Conservation (phyloP, 129 eudicot genomes). For the carrot (Daucus carota) region DNA sequence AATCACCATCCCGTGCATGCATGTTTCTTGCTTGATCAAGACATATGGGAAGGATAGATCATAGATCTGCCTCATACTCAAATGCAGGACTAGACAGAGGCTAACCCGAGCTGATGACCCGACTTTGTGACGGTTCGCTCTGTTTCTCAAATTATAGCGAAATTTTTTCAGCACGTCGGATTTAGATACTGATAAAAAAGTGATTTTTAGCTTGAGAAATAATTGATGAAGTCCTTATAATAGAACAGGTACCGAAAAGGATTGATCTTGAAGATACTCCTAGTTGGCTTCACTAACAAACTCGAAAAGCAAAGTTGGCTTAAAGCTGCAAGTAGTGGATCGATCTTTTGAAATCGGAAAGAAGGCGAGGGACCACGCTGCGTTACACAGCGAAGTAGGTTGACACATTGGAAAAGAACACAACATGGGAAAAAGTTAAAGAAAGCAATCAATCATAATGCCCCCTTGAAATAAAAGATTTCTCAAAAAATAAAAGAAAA, state of each 20-base stretch:
- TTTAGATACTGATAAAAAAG: too few species aligned
- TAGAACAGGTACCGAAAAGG: not conserved
- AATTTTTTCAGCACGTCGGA: too few species aligned
- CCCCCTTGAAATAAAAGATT: not conserved
- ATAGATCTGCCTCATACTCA: not conserved
- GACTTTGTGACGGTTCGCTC: too few species aligned
- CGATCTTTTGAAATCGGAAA: not conserved
- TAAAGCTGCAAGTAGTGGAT: not conserved
- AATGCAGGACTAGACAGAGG: not conserved
- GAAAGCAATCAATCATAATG: conserved; percentile 1
- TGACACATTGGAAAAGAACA: conserved; percentile 7
- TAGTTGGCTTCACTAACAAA: not conserved
- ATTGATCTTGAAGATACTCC: not conserved
- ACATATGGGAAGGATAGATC: not conserved
- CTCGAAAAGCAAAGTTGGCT: not conserved
- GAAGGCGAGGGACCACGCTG: not conserved
- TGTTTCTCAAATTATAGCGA: too few species aligned
- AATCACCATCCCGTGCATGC: conserved; percentile 1
- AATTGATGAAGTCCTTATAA: not conserved
- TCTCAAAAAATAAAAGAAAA: not conserved
- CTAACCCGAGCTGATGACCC: too few species aligned
- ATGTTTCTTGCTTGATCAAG: not conserved
- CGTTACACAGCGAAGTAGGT: not conserved
- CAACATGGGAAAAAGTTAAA: conserved; percentile 8
- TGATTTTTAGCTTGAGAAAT: too few species aligned